Conservation (phyloP, 352 stramenopile species). For the Pythium grandisporangium region DNA sequence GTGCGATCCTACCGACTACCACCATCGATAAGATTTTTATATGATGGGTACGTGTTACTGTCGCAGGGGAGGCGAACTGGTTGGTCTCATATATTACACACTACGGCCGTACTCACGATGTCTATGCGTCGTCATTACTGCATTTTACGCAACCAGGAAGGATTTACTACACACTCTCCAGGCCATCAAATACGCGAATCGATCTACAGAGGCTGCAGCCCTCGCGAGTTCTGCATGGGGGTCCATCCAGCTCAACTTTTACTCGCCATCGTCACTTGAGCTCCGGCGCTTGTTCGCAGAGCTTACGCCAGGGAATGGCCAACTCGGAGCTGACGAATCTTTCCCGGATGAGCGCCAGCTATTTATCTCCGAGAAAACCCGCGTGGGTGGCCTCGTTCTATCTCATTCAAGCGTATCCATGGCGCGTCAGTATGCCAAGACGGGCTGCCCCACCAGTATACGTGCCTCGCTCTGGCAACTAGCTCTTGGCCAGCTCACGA, state of each 20-base stretch:
- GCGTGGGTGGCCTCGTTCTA: constrained; percentile 54
- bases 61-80: background rate
- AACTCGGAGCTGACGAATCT: constrained; percentile 62
- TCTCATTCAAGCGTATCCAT: constrained; percentile 55
- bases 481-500: constrained; percentile 21
- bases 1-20: constrained; percentile 7
- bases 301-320: constrained; percentile 31
- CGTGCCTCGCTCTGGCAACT: constrained; percentile 59
- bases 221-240: constrained; percentile 7
- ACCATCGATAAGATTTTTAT: constrained; percentile 38
- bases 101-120: no score
- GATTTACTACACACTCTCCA: constrained; percentile 59
- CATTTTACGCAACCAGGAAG: constrained; percentile 15
- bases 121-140: background rate
- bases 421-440: constrained; percentile 72
- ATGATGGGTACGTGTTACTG: constrained; percentile 30
- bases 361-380: constrained; percentile 56
- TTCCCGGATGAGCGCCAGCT: constrained; percentile 37
- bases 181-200: constrained; percentile 42
- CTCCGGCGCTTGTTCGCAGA: constrained; percentile 39
- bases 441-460: constrained; percentile 46
- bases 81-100: background rate
- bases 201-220: constrained; percentile 8
- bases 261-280: constrained; percentile 25
- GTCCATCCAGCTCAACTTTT: constrained; percentile 53